Evolutionary conservation across 2,329 filamentous ascomycete genomes (phyloP), one percentile per base, ranked within the genome.

Genomic region (Volutella citrinella): DNA sequence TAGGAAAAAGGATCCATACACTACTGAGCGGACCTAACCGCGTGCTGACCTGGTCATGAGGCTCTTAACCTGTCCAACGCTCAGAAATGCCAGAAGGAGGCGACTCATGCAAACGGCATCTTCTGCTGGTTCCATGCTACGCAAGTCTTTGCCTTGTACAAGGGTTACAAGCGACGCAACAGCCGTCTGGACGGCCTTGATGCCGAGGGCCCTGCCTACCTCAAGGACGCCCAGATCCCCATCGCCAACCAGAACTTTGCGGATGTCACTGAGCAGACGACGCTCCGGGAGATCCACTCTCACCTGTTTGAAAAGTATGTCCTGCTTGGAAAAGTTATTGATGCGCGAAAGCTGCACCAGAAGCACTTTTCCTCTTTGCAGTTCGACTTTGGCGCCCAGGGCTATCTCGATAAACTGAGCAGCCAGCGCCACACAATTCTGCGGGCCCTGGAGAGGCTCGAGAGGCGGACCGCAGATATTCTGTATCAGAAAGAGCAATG

Each of bases 11-110:
- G n/a, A n/a, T n/a, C n/a, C n/a, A n/a, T n/a, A n/a, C n/a, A n/a
- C n/a, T n/a, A n/a, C n/a, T n/a, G n/a, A n/a, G n/a, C n/a, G n/a
- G n/a, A n/a, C n/a, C n/a, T n/a, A n/a, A n/a, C n/a, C n/a, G n/a
- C n/a, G n/a, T n/a, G n/a, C n/a, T n/a, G n/a, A n/a, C n/a, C n/a
- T n/a, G n/a, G n/a, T n/a, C n/a, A n/a, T n/a, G n/a, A 50, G 46
- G 49, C 50, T 18, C 19, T 53, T 7, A 23, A 35, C 5, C 29
- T 49, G 7, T 36, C 41, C 14, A 42, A 51, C 20, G 34, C 28
- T 1, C 32, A 95, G 80, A 45, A 90, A 83, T 34, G 70, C 75
- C 30, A 82, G 59, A 6, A 85, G 76, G 39, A 49, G 16, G 49
- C 49, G 14, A 52, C 52, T 9, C 36, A 50, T 10, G 44, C 47